Evolutionary conservation across 1,284 basidiomycete species (phyloP), one percentile per base, ranked within the genome.

Genomic region (Schizophyllum commune): DNA sequence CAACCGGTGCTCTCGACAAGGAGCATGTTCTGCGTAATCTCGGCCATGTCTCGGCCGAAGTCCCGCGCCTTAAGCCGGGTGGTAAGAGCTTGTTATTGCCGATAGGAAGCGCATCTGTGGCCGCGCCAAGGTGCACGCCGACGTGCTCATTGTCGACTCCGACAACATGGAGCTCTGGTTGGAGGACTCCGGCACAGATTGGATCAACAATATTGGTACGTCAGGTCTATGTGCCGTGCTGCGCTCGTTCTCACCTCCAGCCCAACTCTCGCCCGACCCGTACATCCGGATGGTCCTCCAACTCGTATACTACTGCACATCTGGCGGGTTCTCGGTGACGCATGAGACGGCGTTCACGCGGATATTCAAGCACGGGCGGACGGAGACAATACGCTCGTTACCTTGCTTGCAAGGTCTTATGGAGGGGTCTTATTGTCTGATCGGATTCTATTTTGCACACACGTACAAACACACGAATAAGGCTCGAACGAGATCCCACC

Each of bases 301-400:
- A 73, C 83, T 98, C 9, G 96, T 95, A 5, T 98, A 91, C 85
- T 93, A 90, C 75, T 83, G 83, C 67, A 85, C 87, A 51, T 90
- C 89, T 62, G 87, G 86, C 15, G 77, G 80, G 65, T 89, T 93
- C 68, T 91, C 91, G 1, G 92, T 96, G 2, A 96, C 94, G 5
- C 98, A 99, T 73, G 96, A 99, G 77, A 98, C 96, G 0, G 93
- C 91, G 0, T 83, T 95, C 32, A 98, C 96, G 1, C 83, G 95
- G n/a, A 80, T 91, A 68, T 97, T 96, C 78, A 80, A 89, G 65
- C 88, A 91, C 68, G 96, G 94, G 7, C 85, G 96, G 13, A 98
- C 96, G 0, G 96, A 99, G 70, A 95, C 94, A 0, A 90, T 98
- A 60, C 85, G 96, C 54, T 85, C 89, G 0, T 81, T n/a, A n/a